A percentile compares a stretch with the other conserved stretches of the same genome.
These are phyloP conservation scores for Pythium rishiriense DNA, from an alignment of 352 stramenopile species.

Conservation along the genomic window DNA sequence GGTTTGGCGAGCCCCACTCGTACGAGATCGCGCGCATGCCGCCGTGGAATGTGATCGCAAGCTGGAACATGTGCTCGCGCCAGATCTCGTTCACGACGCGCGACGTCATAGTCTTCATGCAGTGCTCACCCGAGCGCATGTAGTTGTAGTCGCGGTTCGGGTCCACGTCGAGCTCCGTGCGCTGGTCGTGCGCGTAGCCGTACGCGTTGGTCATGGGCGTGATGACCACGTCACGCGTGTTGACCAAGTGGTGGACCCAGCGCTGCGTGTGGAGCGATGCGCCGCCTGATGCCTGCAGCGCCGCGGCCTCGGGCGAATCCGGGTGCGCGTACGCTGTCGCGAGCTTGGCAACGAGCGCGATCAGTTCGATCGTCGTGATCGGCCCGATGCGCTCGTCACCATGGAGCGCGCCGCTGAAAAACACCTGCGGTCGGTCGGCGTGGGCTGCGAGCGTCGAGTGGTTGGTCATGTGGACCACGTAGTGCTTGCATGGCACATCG, in stretches of 20 bases:
- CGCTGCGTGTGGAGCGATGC: conserved; percentile 49
- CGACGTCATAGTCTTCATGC: conserved; percentile 96
- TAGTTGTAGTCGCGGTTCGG: conserved; percentile 99
- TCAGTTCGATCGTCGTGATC: conserved; percentile 88
- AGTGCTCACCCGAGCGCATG: conserved; percentile 80
- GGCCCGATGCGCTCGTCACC: conserved; percentile 95
- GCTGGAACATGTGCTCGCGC: conserved; percentile 96
- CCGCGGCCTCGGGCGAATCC: conserved; percentile 9
- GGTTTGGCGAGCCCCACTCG: conserved; percentile 95
- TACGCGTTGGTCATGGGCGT: conserved; percentile 95
- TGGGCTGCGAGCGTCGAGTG: conserved; percentile 75
- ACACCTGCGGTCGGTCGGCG: conserved; percentile 90
- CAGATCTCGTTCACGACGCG: conserved; percentile 97
- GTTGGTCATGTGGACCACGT: conserved; percentile 88
- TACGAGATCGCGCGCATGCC: conserved; percentile 97
- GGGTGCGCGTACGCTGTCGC: conserved; percentile 39
- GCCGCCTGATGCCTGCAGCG: conserved; percentile 15
- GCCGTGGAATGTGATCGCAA: conserved; percentile 97
- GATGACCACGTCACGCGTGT: conserved; percentile 79
- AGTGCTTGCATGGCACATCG: conserved; percentile 72
- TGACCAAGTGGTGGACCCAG: conserved; percentile 82
- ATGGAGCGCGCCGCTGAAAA: conserved; percentile 96
- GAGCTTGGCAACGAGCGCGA: conserved; percentile 82
- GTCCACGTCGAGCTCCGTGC: conserved; percentile 90
- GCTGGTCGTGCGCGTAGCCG: conserved; percentile 86